Evolutionary conservation across 78 protist genomes (phyloP).

Genomic region (Trichosphaerium sp.): DNA sequence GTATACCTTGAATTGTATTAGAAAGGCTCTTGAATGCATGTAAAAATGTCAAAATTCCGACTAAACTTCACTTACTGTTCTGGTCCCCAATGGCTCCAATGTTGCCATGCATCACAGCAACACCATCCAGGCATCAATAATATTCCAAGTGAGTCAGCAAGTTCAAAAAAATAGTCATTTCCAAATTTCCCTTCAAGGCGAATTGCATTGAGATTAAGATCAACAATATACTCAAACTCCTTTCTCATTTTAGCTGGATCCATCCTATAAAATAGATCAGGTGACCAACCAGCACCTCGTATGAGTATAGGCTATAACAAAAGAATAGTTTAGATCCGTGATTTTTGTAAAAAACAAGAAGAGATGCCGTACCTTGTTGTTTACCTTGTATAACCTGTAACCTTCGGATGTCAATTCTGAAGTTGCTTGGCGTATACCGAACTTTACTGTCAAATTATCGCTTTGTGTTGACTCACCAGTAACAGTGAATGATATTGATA

Average conservation of each 20-base stretch:
- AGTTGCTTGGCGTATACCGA: neutral
- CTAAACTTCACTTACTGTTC: too few relatives aligned
- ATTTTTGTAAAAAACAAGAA: neutral
- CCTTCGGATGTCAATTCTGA: neutral
- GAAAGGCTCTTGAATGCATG: too few relatives aligned
- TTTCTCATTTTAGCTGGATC: neutral
- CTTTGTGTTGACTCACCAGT: neutral
- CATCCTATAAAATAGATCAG: conserved; percentile 1
- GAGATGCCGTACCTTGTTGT: neutral
- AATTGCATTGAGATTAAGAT: conserved; percentile 3
- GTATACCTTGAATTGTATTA: neutral
- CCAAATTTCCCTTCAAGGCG: conserved; percentile 7
- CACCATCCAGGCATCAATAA: conserved; percentile 10
- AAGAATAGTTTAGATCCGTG: too few relatives aligned
- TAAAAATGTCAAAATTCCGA: too few relatives aligned
- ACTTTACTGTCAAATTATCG: neutral
- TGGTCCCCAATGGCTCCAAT: too few relatives aligned
- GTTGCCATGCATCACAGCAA: conserved; percentile 18
- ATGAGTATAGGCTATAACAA: neutral
- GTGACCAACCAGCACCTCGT: conserved; percentile 9
- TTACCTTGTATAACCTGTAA: neutral
- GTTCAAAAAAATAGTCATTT: neutral
- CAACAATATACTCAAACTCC: conserved; percentile 1
- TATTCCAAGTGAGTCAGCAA: conserved; percentile 5
- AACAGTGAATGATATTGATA: neutral